Evolutionary conservation across 208 protist species (phyloP).

Genomic region (Trichomonas gallinae): DNA sequence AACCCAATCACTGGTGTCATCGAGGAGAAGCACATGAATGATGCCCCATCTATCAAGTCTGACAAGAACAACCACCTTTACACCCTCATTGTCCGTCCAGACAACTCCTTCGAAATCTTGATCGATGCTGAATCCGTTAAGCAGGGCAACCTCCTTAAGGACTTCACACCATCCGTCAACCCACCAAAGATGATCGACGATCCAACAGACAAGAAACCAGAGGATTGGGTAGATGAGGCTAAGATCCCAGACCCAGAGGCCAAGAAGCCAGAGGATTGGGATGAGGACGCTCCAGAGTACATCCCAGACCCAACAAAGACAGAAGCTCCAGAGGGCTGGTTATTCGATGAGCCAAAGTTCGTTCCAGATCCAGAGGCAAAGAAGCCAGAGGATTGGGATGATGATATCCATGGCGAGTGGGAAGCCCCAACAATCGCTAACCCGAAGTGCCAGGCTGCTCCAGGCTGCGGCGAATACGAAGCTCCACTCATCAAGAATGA

Average conservation of each 20-base stretch:
- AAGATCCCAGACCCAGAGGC: neutral
- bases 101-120: constrained; percentile 35
- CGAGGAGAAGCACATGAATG: constrained; percentile 26
- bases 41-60: neutral
- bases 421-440: constrained; percentile 38
- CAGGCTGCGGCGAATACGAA: constrained; percentile 22
- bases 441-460: constrained; percentile 26
- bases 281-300: constrained; percentile 40
- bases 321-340: neutral
- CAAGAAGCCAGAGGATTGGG: constrained; percentile 35
- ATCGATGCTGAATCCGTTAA: constrained; percentile 32
- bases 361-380: constrained; percentile 33
- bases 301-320: constrained; percentile 27
- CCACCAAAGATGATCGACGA: constrained; percentile 37
- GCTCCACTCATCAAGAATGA: constrained; percentile 38
- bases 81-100: constrained; percentile 31
- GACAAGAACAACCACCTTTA: constrained; percentile 40
- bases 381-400: constrained; percentile 42
- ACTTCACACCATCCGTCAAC: constrained; percentile 35
- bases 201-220: constrained; percentile 35
- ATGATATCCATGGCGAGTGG: constrained; percentile 41
- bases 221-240: constrained; percentile 37
- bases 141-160: constrained; percentile 29
- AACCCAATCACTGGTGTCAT: constrained; percentile 26
- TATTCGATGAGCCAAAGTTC: constrained; percentile 3